Base-by-base conservation (phyloP, 495 filamentous ascomycete species). In the Neohortaea acidophila region DNA sequence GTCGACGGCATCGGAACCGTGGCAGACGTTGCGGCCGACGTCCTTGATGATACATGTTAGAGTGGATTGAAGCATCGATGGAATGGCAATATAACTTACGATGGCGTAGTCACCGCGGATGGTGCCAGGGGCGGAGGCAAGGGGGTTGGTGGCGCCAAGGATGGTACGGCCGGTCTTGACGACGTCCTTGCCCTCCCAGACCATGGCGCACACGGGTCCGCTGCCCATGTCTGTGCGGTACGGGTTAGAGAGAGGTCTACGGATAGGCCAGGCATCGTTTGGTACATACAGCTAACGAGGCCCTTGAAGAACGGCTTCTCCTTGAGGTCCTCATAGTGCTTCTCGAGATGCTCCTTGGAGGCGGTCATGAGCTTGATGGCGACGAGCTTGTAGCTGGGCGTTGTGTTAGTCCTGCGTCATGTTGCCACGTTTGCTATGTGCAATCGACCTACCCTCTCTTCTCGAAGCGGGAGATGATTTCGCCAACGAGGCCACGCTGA, bases 21-120 rank as follows among this genome's bases (percentile, higher is more conserved):
- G 89, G 77, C 89, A 94, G 65, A 97, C 83, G 72, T 97, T 97
- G 60, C 89, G 84, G 67, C 89, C 89, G 55, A 89, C 81, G 56
- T 86, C 82, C 73, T 78, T 29, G 5, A 9, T 8, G 11, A 35
- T 12, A 11, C 5, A 35, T 6, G 29, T 43, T 32, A 43, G 32
- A n/a, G 4, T 13, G 31, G 45, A 5, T 10, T n/a, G 30, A 20
- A 13, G 15, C 25, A 34, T 55, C n/a, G n/a, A n/a, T 8, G 33
- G 33, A 5, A 5, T 4, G 9, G 13, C 19, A 3, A 4, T 22
- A n/a, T 33, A 24, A 27, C 49, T 22, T 48, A 57, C 44, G 23
- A 59, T 51, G 38, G 54, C 49, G 44, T 53, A 84, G 64, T 85
- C 81, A 62, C 86, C 87, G 68, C 89, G 84, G 68, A 96, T 96